Base-by-base conservation (phyloP, 2,329 filamentous ascomycete species). In the Colletotrichum liriopes region DNA sequence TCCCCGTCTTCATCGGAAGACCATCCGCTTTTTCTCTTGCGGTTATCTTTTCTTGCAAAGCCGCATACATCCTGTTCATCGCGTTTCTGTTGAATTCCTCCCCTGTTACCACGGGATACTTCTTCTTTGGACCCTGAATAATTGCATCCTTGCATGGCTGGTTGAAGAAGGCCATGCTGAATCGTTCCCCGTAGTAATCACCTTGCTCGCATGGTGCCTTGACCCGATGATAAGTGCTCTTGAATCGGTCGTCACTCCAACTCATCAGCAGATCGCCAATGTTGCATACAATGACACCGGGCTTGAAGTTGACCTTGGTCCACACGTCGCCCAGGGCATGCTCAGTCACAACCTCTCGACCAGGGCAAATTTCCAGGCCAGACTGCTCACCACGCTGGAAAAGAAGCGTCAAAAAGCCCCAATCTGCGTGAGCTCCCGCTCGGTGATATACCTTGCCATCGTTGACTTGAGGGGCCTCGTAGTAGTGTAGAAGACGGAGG, bases 181-280 rank as follows among this genome's bases (percentile, higher is more conserved):
- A 92, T 52, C 90, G 84, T 74, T 88, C 85, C 6, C 89, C 89
- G 75, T 86, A 92, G 77, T 86, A 90, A 75, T 87, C 85, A 56
- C 86, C 84, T 0, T 83, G 82, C 74, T 91, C 88, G 37, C 81
- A 84, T 0, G 90, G 90, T 1, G 89, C 88, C 80, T 90, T 90
- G 70, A 92, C 90, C 4, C 90, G 86, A 79, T 92, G 91, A 65
- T 91, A 89, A 0, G 90, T 91, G 51, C 86, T 90, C 80, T 92
- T 92, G 83, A 92, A 92, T 26, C 90, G 86, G 78, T 92, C 91
- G 77, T 92, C 90, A 37, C 86, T 89, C 90, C 90, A 92, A 52
- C 84, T 87, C 91, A 93, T 92, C 20, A 93, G 82, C 66, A 92
- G 81, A 77, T 93, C 90, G 5, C 91, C 91, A 72, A 92, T 90